These are phyloP conservation scores for Pseudocercospora eumusae DNA, from an alignment of 2,329 filamentous ascomycete genomes.

Conservation along the genomic window DNA sequence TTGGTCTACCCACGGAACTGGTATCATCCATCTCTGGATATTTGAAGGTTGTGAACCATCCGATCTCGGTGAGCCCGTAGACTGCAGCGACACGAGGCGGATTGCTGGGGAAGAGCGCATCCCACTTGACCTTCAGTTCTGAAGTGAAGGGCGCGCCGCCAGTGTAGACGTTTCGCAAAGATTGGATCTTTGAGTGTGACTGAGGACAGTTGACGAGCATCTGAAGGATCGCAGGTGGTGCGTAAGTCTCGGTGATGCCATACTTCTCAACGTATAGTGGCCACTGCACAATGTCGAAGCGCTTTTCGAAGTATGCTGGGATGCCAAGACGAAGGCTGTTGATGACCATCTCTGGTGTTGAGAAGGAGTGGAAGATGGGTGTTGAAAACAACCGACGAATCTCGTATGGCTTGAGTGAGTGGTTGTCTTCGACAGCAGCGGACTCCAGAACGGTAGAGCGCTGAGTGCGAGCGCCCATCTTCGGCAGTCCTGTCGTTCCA, in stretches of 20 bases:
- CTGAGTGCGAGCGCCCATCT: slow-evolving; percentile 45
- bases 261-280: slow-evolving; percentile 43
- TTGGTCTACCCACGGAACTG: slow-evolving; percentile 51
- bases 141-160: slow-evolving; percentile 55
- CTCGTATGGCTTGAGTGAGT: slow-evolving; percentile 34
- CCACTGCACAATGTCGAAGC: slow-evolving; percentile 47
- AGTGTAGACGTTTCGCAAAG: slow-evolving; percentile 49
- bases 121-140: slow-evolving; percentile 45
- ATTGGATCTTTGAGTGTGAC: slow-evolving; percentile 42
- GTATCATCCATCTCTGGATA: slow-evolving; percentile 45
- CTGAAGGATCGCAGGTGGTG: slow-evolving; percentile 50
- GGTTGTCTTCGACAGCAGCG: slow-evolving; percentile 36
- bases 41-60: slow-evolving; percentile 49
- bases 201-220: slow-evolving; percentile 35
- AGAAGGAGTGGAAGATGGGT: slow-evolving; percentile 58
- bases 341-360: slow-evolving; percentile 50
- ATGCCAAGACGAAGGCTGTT: slow-evolving; percentile 51
- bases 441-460: slow-evolving; percentile 50
- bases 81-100: slow-evolving; percentile 50
- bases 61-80: slow-evolving; percentile 58
- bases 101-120: slow-evolving; percentile 44
- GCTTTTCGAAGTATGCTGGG: slow-evolving; percentile 51
- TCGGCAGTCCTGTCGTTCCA: slow-evolving; percentile 45
- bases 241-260: slow-evolving; percentile 52
- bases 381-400: slow-evolving; percentile 52